A percentile compares a stretch with the other conserved stretches of the same genome.
Conservation (phyloP, 2,329 filamentous ascomycete species). For the Stachybotrys echinatus region DNA sequence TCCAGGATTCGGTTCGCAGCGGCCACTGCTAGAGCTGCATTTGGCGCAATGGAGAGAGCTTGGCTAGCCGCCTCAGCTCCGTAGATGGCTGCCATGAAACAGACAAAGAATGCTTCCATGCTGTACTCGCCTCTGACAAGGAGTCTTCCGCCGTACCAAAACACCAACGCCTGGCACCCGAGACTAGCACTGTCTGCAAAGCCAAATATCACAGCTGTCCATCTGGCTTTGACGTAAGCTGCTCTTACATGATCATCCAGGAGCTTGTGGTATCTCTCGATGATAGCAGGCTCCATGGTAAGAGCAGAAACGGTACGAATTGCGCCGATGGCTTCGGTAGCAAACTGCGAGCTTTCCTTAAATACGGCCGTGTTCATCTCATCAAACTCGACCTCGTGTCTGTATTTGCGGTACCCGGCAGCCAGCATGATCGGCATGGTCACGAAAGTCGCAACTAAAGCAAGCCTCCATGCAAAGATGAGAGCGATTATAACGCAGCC, state of each 20-base stretch:
- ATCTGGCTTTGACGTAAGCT: constrained; percentile 22
- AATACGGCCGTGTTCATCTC: constrained; percentile 53
- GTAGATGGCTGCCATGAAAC: constrained; percentile 47
- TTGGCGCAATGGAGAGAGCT: constrained; percentile 9
- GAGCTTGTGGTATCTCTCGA: constrained; percentile 27
- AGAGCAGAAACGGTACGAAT: constrained; percentile 58
- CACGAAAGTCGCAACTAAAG: constrained; percentile 28
- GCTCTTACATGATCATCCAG: constrained; percentile 25
- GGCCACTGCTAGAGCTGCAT: constrained; percentile 11
- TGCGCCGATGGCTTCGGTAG: constrained; percentile 55
- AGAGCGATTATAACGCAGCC: constrained; percentile 23
- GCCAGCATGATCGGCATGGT: constrained; percentile 26
- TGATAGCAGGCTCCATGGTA: constrained; percentile 54
- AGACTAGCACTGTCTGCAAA: constrained; percentile 30
- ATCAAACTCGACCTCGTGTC: constrained; percentile 50
- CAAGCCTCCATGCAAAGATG: constrained; percentile 30
- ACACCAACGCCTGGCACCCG: constrained; percentile 43
- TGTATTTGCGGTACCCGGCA: constrained; percentile 31
- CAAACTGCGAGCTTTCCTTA: constrained; percentile 56
- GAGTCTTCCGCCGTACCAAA: constrained; percentile 40
- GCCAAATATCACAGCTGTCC: constrained; percentile 26
- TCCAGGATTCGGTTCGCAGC: constrained; percentile 23
- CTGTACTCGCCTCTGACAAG: constrained; percentile 22
- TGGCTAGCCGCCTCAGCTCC: constrained; percentile 37
- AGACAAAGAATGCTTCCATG: constrained; percentile 45